Percentiles rank a stretch among this genome's conserved stretches.
phyloP scores from a whole-genome alignment of 108 stramenopile species.

The Pseudonitzschia delicatissima region DNA sequence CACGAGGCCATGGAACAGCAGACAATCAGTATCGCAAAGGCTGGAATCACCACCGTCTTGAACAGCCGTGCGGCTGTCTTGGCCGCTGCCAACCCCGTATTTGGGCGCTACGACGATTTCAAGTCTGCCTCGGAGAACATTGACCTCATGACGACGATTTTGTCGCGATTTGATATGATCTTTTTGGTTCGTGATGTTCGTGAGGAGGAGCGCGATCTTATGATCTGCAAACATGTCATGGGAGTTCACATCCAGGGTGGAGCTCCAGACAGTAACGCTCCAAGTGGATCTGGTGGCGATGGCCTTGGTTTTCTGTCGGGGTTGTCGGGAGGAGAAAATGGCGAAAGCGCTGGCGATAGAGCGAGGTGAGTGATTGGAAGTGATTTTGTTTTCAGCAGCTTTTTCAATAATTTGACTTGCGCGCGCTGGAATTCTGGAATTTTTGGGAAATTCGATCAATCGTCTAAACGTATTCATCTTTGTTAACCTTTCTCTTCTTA shows the following conservation, averaged over 20 bases:
- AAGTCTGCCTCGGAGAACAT: conserved; percentile 96
- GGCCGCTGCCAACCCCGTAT: conserved; percentile 99
- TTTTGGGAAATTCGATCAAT: background rate
- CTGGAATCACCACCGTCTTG: conserved; percentile 98
- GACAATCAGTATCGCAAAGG: conserved; percentile 99
- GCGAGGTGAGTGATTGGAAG: conserved; percentile 11
- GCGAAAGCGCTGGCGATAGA: background rate
- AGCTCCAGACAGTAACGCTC: conserved; percentile 22
- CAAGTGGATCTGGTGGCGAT: background rate
- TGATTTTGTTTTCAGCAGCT: background rate
- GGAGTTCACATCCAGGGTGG: conserved; percentile 84
- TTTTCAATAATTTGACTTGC: background rate
- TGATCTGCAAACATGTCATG: conserved; percentile 98
- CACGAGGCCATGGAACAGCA: conserved; percentile 99
- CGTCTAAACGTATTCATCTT: background rate
- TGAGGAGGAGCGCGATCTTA: conserved; percentile 92
- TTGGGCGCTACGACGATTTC: conserved; percentile 97
- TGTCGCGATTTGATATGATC: conserved; percentile 98
- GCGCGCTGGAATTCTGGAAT: background rate
- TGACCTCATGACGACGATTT: conserved; percentile 97
- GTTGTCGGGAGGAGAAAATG: conserved; percentile 5
- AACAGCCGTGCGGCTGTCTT: conserved; percentile 90
- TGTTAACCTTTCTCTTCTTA: background rate
- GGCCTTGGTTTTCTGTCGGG: conserved; percentile 1
- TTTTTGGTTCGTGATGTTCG: conserved; percentile 97